Evolutionary conservation across 768 basidiomycete genomes (phyloP), one percentile per base, ranked within the genome.

Genomic region (Tephrocybe sp.): DNA sequence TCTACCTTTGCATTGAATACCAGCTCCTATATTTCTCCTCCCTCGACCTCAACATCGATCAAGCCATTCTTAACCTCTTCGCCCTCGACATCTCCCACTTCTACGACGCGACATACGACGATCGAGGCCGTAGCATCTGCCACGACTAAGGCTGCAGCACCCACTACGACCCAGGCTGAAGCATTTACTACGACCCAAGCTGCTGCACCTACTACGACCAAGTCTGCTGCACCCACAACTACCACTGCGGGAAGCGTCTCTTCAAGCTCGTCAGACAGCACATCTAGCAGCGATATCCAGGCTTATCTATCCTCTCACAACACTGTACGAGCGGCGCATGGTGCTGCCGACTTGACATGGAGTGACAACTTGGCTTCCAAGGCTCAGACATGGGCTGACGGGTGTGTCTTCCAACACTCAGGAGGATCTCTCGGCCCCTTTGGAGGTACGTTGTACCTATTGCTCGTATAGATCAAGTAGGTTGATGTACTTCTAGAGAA

Each of bases 391-490:
- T 89, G 86, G 84, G 87, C 87, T 3, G 73, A 83, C 55, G 66
- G 68, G 12, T 93, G 91, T 61, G 60, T 74, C 3, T 89, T 86
- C 64, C 26, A 81, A 54, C 91, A 93, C 62, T 87, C 86, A 12
- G 78, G 78, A 18, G 87, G 87, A 22, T 64, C 70, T 21, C 75
- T 88, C 26, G 87, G 87, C 4, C 70, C 74, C 2, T 80, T 74
- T 53, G 88, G 87, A 62, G 84, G 82, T 85, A 51, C 16, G 69
- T 67, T 35, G 55, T 31, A 45, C 28, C 21, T 44, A 7, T 8
- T 36, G 11, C 19, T 26, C n/a, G n/a, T 15, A 18, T 16, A 13
- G 22, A 15, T 9, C 11, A 15, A 9, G 44, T 47, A 12, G 41
- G 19, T 40, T 48, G 24, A 36, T 22, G 21, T 12, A 15, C 22